Percentiles rank a stretch among this genome's conserved stretches.
phyloP scores from a whole-genome alignment of 306 rosid genomes.

The Dryas drummondii region DNA sequence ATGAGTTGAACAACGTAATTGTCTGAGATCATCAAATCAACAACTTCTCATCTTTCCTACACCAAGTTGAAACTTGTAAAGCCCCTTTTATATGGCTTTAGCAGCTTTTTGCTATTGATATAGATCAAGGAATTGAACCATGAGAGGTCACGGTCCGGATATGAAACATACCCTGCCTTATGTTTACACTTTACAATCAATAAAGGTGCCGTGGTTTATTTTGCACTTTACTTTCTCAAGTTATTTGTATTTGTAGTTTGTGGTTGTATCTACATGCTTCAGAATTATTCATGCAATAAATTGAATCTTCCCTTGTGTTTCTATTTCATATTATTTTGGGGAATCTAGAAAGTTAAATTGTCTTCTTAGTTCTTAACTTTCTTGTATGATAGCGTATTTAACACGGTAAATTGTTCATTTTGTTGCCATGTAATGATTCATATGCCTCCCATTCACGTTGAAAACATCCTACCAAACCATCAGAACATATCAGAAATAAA shows the following conservation, averaged over 20 bases:
- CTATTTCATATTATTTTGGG: neutral
- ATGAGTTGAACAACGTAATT: neutral
- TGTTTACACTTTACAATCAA: neutral
- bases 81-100: slow-evolving; percentile 15
- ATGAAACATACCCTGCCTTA: neutral
- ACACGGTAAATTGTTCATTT: neutral
- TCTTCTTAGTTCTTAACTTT: neutral
- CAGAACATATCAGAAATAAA: too few species aligned
- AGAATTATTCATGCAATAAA: neutral
- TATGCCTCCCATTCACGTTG: too few species aligned
- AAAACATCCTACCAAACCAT: too few species aligned
- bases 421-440: too few species aligned
- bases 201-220: neutral
- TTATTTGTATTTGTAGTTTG: neutral
- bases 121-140: neutral
- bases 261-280: neutral
- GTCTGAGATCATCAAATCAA: neutral
- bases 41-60: neutral
- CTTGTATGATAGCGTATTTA: neutral
- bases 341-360: neutral
- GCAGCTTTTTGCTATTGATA: neutral
- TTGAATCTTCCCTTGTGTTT: neutral
- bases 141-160: neutral
- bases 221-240: neutral
- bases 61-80: slow-evolving; percentile 1